Evolutionary conservation across 345 rosid species (phyloP), one percentile per base, ranked within the genome.

Genomic region (Acer negundo): DNA sequence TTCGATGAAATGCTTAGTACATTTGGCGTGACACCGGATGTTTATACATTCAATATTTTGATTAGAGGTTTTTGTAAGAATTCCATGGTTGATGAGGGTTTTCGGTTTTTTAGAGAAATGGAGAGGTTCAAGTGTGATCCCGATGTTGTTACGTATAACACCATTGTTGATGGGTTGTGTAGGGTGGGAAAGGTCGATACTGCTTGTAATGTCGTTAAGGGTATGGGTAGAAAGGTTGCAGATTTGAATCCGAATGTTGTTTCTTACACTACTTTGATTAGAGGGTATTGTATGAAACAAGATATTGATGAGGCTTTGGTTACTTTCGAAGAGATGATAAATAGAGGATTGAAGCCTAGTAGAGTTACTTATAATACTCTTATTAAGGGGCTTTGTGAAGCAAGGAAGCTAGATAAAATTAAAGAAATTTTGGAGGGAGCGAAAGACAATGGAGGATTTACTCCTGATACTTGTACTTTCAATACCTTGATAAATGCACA

Each of bases 101-200:
- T 92, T 77, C 67, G 86, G 70, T 47, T 83, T 78, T 92, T 91
- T 24, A 85, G 87, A 77, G 88, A 88, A 73, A 92, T 94, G 96
- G 84, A 86, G 11, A 62, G 64, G 49, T 86, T 78, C 70, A 71
- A 84, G 6, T 90, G 93, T 80, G 84, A 81, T 40, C 97, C 97
- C 24, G 95, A 91, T 63, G 78, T 87, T 67, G 83, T 93, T 67
- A 88, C 97, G 0, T 94, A 91, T 82, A 94, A 91, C 84, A 87
- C 93, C 10, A 86, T 94, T 80, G 90, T 93, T 16, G 95, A 94
- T 82, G 98, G 97, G 12, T 78, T 94, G 83, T 93, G 97, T 69
- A 80, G 94, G 79, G 89, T 76, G 44, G 97, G 97, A n/a, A 94
- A 94, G 77, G 91, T 93, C 70, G 78, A 69, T 58, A 89, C 81